Conservation (phyloP, 306 rosid genomes). For the Gastrolobium villosum region DNA sequence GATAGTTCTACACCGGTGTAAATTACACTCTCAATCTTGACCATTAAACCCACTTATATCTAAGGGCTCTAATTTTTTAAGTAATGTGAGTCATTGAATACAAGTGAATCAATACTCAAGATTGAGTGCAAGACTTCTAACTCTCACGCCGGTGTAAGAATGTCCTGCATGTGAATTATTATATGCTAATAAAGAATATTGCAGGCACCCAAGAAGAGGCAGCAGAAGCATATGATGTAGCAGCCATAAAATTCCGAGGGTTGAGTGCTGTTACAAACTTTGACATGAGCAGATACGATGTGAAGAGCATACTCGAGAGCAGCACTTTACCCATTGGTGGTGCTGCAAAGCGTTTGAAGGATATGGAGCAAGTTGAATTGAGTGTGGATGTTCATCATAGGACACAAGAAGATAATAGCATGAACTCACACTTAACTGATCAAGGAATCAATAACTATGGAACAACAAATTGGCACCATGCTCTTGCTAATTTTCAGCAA, state of each 20-base stretch:
- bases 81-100: no score
- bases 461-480: conserved; percentile 55
- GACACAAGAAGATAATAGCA: conserved; percentile 40
- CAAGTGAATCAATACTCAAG: no score
- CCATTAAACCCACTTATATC: no score
- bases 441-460: conserved; percentile 45
- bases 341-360: conserved; percentile 83
- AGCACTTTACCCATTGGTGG: conserved; percentile 82
- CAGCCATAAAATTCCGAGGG: conserved; percentile 93
- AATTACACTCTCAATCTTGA: no score
- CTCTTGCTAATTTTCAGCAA: conserved; percentile 71
- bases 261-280: conserved; percentile 95
- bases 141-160: no score
- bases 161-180: not conserved
- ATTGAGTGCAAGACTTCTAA: no score
- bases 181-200: not conserved
- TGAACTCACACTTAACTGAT: conserved; percentile 52
- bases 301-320: conserved; percentile 84
- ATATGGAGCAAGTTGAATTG: conserved; percentile 61
- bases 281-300: conserved; percentile 92
- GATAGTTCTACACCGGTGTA: no score
- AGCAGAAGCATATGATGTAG: conserved; percentile 95
- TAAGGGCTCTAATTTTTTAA: no score
- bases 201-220: conserved; percentile 96
- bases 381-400: conserved; percentile 42